Conservation (phyloP, 2,329 filamentous ascomycete genomes). For the Penicillium sp. region DNA sequence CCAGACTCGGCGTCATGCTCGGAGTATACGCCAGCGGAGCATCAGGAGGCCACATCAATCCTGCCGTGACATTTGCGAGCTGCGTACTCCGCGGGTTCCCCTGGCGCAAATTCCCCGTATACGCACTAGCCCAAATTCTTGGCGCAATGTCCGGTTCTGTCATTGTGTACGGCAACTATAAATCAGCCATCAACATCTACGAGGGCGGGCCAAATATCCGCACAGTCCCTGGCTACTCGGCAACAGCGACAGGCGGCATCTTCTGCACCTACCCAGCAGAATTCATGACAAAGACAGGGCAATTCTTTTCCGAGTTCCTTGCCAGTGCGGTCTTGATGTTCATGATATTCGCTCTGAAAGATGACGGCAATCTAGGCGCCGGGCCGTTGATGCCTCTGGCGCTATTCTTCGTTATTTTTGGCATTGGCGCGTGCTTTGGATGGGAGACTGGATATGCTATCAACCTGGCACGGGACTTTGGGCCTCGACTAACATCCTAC, state of each 20-base stretch:
- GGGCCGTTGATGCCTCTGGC: constrained; percentile 60
- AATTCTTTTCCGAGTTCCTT: constrained; percentile 72
- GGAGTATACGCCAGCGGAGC: constrained; percentile 62
- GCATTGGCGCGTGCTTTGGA: constrained; percentile 70
- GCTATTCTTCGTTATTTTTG: constrained; percentile 72
- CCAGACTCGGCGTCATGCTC: constrained; percentile 65
- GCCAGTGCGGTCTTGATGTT: constrained; percentile 69
- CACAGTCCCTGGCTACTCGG: constrained; percentile 58
- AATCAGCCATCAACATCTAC: constrained; percentile 62
- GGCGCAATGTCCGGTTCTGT: constrained; percentile 65
- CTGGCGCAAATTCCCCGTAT: constrained; percentile 69
- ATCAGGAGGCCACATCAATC: constrained; percentile 67
- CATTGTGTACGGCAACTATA: constrained; percentile 64
- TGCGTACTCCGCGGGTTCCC: constrained; percentile 68
- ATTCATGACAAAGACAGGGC: constrained; percentile 63
- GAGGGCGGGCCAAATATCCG: constrained; percentile 60
- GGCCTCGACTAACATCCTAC: constrained; percentile 65
- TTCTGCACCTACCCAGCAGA: constrained; percentile 68
- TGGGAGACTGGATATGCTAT: constrained; percentile 78
- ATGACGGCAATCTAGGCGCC: constrained; percentile 51
- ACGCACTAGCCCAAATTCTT: constrained; percentile 64
- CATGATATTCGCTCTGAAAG: constrained; percentile 67
- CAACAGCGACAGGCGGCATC: constrained; percentile 65
- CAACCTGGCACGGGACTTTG: constrained; percentile 71
- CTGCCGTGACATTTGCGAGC: constrained; percentile 69